A percentile compares a stretch with the other conserved stretches of the same genome.
Conservation (phyloP, 1,284 basidiomycete species). For the Cryptococcus hybrid region DNA sequence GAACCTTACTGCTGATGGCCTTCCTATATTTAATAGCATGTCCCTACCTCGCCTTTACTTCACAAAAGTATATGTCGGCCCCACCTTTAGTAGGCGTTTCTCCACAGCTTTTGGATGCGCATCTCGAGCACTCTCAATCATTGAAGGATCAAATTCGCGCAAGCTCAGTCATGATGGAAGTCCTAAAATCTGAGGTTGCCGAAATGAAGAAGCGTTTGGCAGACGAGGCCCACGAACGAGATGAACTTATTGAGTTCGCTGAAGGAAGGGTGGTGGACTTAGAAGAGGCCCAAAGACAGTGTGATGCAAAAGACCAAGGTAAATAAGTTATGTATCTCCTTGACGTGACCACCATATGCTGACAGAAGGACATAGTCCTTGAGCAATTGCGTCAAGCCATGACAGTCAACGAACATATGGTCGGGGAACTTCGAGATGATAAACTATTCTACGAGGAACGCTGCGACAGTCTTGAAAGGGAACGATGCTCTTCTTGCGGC, state of each 20-base stretch:
- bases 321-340: background rate
- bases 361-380: conserved; percentile 10
- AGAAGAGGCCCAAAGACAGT: conserved; percentile 5
- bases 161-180: conserved; percentile 14
- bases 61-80: conserved; percentile 18
- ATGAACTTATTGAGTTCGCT: conserved; percentile 2
- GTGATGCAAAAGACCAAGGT: conserved; percentile 8
- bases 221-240: conserved; percentile 8
- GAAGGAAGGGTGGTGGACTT: conserved; percentile 5
- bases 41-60: background rate
- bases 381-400: conserved; percentile 21
- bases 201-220: conserved; percentile 7
- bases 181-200: conserved; percentile 13
- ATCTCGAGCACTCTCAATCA: conserved; percentile 16
- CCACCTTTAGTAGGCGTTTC: conserved; percentile 17
- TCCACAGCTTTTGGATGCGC: conserved; percentile 15
- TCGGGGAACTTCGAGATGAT: conserved; percentile 19
- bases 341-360: background rate
- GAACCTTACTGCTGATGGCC: conserved; percentile 1
- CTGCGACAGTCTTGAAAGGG: conserved; percentile 4
- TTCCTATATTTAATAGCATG: background rate
- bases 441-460: conserved; percentile 6
- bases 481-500: background rate
- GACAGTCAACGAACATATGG: conserved; percentile 24
- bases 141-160: conserved; percentile 20